Evolutionary conservation across 306 rosid species (phyloP).

Genomic region (Vicia villosa): DNA sequence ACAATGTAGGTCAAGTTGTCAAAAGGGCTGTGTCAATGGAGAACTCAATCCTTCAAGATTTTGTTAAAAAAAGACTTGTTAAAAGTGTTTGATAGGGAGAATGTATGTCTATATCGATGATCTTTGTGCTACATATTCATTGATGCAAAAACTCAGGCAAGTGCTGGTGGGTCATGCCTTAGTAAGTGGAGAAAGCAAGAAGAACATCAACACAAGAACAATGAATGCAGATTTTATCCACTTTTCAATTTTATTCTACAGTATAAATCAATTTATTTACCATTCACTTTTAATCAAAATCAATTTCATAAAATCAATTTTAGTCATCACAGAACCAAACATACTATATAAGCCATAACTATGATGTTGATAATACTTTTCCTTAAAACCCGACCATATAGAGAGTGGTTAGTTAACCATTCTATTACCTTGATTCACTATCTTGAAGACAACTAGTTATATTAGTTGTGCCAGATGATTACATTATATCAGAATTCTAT

Average conservation of each 20-base stretch:
- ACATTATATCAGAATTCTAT: background rate
- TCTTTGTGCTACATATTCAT: background rate
- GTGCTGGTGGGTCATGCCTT: background rate
- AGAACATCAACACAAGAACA: background rate
- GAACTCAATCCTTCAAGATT: background rate
- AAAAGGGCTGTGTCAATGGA: background rate
- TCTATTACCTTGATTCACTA: background rate
- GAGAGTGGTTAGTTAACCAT: background rate
- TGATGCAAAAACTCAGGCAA: background rate
- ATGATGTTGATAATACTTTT: too few species aligned
- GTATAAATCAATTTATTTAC: too few species aligned
- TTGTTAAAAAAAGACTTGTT: background rate
- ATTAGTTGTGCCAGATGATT: slow-evolving; percentile 1
- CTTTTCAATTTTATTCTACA: background rate
- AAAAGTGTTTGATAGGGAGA: background rate
- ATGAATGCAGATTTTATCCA: background rate
- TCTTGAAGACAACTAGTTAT: background rate
- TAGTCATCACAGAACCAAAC: too few species aligned
- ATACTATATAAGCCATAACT: too few species aligned
- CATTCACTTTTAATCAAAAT: too few species aligned
- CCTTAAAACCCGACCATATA: background rate
- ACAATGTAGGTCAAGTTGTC: background rate
- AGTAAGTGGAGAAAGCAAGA: background rate
- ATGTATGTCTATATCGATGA: background rate
- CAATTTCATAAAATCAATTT: too few species aligned